These are phyloP conservation scores for Camellia japonica DNA, from an alignment of 148 eudicot species.

Conservation along the genomic window DNA sequence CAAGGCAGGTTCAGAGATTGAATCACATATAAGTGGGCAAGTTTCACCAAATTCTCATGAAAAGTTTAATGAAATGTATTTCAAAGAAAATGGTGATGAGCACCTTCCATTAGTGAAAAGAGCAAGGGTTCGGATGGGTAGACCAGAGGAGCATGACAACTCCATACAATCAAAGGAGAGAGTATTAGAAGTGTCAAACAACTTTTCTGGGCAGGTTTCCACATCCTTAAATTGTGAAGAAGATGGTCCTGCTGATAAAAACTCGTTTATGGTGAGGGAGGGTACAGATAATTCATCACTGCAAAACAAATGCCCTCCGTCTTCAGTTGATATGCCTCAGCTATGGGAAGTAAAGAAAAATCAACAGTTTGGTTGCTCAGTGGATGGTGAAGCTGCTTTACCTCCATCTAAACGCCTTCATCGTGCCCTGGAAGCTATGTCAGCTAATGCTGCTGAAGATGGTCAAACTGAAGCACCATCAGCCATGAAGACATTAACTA, in stretches of 20 bases:
- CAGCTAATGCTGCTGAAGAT: slow-evolving; percentile 90
- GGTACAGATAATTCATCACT: slow-evolving; percentile 24
- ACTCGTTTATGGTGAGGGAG: slow-evolving; percentile 21
- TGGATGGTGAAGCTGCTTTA: slow-evolving; percentile 90
- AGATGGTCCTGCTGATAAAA: slow-evolving; percentile 27
- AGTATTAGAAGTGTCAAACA: slow-evolving; percentile 26
- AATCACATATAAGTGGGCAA: slow-evolving; percentile 20
- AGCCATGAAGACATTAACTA: slow-evolving; percentile 18
- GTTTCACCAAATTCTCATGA: slow-evolving; percentile 28
- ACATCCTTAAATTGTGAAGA: slow-evolving; percentile 30
- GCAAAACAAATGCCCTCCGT: slow-evolving; percentile 26
- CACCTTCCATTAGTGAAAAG: slow-evolving; percentile 90
- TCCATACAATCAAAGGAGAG: slow-evolving; percentile 40
- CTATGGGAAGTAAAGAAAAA: slow-evolving; percentile 40
- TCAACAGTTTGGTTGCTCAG: slow-evolving; percentile 38
- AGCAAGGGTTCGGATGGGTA: slow-evolving; percentile 95
- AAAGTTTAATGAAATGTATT: slow-evolving; percentile 25
- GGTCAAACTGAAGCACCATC: slow-evolving; percentile 28
- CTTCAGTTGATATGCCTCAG: slow-evolving; percentile 36
- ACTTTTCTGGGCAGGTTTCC: slow-evolving; percentile 19
- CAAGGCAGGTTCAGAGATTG: slow-evolving; percentile 30
- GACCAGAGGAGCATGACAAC: slow-evolving; percentile 46
- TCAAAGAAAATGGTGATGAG: slow-evolving; percentile 86
- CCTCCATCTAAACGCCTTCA: slow-evolving; percentile 97
- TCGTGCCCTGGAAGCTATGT: slow-evolving; percentile 98